These are phyloP conservation scores for Immersiella caudata DNA, from an alignment of 495 filamentous ascomycete species.

Conservation along the genomic window DNA sequence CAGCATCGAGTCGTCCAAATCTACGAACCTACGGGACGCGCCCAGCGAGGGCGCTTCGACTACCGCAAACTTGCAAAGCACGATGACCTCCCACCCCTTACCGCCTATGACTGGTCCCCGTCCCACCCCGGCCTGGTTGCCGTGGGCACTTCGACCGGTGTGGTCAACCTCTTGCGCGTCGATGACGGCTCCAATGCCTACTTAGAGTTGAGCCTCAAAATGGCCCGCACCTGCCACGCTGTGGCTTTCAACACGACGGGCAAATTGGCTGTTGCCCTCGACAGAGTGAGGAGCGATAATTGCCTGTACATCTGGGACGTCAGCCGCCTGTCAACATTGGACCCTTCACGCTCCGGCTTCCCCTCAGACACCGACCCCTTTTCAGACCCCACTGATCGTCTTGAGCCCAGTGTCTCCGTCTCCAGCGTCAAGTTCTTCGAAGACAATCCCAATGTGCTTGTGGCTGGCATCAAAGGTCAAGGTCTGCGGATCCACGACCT, in stretches of 20 bases:
- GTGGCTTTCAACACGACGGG: constrained; percentile 83
- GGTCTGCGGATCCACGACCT: constrained; percentile 89
- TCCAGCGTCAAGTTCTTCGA: constrained; percentile 91
- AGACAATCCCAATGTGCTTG: constrained; percentile 78
- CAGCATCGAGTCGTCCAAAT: constrained; percentile 77
- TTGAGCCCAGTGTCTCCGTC: constrained; percentile 84
- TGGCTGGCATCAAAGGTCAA: constrained; percentile 82
- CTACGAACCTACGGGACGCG: constrained; percentile 68
- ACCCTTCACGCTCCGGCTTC: constrained; percentile 41
- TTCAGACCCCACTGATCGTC: constrained; percentile 66
- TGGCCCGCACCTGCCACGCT: constrained; percentile 86
- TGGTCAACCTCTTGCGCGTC: constrained; percentile 79
- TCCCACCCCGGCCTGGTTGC: constrained; percentile 69
- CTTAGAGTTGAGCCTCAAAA: constrained; percentile 77
- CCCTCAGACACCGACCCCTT: constrained; percentile 40
- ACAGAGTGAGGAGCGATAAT: constrained; percentile 88
- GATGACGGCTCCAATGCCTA: constrained; percentile 65
- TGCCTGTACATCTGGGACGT: constrained; percentile 95
- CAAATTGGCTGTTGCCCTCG: constrained; percentile 82
- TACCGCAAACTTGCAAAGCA: constrained; percentile 72
- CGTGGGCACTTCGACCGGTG: constrained; percentile 81
- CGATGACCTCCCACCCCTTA: constrained; percentile 80
- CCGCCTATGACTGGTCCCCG: constrained; percentile 95
- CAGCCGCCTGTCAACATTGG: constrained; percentile 60
- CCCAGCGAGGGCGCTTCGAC: constrained; percentile 56